Conservation (phyloP, 2,329 filamentous ascomycete genomes). For the Hymenoscyphus scutula region DNA sequence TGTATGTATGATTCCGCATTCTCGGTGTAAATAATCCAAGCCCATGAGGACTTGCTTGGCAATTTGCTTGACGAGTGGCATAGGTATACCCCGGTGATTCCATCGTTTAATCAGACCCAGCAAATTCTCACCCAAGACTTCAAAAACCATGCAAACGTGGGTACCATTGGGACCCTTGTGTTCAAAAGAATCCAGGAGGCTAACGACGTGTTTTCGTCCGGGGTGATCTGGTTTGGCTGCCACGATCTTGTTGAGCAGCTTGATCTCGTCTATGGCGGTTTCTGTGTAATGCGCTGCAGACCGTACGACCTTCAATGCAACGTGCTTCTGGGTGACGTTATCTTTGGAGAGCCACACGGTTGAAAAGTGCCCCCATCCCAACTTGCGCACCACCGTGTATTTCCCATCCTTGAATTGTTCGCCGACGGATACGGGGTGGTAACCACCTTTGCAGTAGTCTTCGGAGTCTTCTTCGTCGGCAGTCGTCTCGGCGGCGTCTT, state of each 20-base stretch:
- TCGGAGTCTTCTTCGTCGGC: constrained; percentile 98
- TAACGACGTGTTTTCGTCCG: constrained; percentile 92
- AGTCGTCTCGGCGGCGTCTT: constrained; percentile 85
- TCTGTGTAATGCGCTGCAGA: constrained; percentile 98
- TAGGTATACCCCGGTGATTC: constrained; percentile 96
- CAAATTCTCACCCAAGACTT: constrained; percentile 93
- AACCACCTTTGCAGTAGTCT: constrained; percentile 98
- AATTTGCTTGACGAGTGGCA: constrained; percentile 96
- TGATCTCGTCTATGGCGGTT: constrained; percentile 98
- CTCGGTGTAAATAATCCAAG: constrained; percentile 92
- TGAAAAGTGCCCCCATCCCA: constrained; percentile 99
- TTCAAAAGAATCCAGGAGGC: constrained; percentile 92
- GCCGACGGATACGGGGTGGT: constrained; percentile 90
- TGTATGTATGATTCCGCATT: constrained; percentile 98
- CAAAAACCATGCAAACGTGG: constrained; percentile 99
- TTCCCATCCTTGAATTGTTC: constrained; percentile 97
- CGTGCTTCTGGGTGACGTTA: constrained; percentile 86
- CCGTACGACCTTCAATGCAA: constrained; percentile 95
- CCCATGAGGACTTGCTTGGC: constrained; percentile 96
- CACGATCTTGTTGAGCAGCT: constrained; percentile 94
- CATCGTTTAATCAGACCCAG: constrained; percentile 95
- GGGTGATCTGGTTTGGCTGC: constrained; percentile 93
- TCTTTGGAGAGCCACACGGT: constrained; percentile 86
- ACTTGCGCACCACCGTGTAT: constrained; percentile 93
- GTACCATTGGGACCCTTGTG: constrained; percentile 95